Evolutionary conservation across 148 eudicot species (phyloP), one percentile per base, ranked within the genome.

Genomic region (Talinum fruticosum): DNA sequence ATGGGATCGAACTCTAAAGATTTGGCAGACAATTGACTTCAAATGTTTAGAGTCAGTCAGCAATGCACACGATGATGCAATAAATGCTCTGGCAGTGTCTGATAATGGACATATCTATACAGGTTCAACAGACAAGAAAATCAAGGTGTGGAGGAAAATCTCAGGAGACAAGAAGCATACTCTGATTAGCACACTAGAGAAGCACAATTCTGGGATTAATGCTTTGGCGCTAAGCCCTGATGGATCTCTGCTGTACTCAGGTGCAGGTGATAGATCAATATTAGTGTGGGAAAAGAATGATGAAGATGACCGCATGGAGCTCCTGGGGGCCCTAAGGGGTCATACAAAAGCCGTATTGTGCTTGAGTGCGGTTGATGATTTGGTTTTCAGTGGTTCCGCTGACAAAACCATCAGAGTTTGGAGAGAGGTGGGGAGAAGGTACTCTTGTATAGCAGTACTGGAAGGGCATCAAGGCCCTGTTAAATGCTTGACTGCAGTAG

Each of bases 61-160:
- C 18, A 68, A 89, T 59, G 97, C 98, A 23, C 98, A 94, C n/a
- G 91, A 92, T 29, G 98, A 95, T 80, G 97, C 98, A 7, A 91
- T 95, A 75, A 95, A 95, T 72, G 88, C 93, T 19, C 57, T 95
- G 16, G 88, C 80, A 36, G 75, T 89, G 59, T 88, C 94, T 21
- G 51, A 69, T 10, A 79, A 86, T 30, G 93, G 95, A 29, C 66
- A 78, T 32, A 75, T 95, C 41, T 95, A 91, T 82, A 95, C 99
- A 1, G 99, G 93, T 49, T 93, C 99, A 76, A 89, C 99, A 33
- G 99, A 95, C 79, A 83, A 80, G 65, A 87, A 76, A 73, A 91
- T 95, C 69, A 95, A 91, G 78, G 80, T 90, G 8, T 95, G 99
- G 97, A 84, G 80, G 79, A 86, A 88, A 79, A 67, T 10, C 5